These are phyloP conservation scores for Delitschia confertaspora DNA, from an alignment of 495 filamentous ascomycete genomes.

Conservation along the genomic window DNA sequence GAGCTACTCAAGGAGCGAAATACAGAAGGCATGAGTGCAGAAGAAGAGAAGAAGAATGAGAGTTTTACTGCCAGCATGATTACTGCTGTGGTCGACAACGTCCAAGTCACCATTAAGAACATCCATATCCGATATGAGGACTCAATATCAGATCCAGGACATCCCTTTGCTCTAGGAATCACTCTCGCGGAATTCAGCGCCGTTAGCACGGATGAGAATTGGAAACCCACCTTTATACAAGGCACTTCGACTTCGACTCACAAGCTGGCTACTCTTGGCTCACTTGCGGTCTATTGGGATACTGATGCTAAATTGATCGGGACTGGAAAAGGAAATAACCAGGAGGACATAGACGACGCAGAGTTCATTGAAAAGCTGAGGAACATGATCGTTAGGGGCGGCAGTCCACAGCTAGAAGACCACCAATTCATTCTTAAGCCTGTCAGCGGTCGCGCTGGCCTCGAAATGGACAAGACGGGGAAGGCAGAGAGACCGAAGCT, in stretches of 20 bases:
- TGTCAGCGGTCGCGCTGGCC: slow-evolving; percentile 80
- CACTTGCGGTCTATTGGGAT: slow-evolving; percentile 93
- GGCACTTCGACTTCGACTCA: slow-evolving; percentile 72
- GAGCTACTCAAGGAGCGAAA: slow-evolving; percentile 86
- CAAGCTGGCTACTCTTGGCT: slow-evolving; percentile 80
- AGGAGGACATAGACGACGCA: slow-evolving; percentile 56
- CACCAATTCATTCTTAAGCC: slow-evolving; percentile 95
- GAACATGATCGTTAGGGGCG: slow-evolving; percentile 62
- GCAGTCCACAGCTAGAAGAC: slow-evolving; percentile 40
- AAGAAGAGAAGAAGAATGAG: slow-evolving; percentile 92
- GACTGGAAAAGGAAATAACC: slow-evolving; percentile 58
- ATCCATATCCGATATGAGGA: slow-evolving; percentile 97
- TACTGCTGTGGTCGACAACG: slow-evolving; percentile 94
- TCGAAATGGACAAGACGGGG: slow-evolving; percentile 88
- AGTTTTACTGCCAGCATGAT: slow-evolving; percentile 91
- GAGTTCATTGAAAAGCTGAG: slow-evolving; percentile 68
- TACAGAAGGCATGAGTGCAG: slow-evolving; percentile 83
- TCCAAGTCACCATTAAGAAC: slow-evolving; percentile 95
- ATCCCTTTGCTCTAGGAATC: slow-evolving; percentile 86
- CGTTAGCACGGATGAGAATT: slow-evolving; percentile 85
- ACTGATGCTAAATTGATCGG: slow-evolving; percentile 80
- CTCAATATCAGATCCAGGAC: slow-evolving; percentile 86
- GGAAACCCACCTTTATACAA: slow-evolving; percentile 91
- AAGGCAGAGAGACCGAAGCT: slow-evolving; percentile 72
- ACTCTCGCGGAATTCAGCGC: slow-evolving; percentile 93